Conservation (phyloP, 768 basidiomycete genomes). For the Boletellus ananiceps region DNA sequence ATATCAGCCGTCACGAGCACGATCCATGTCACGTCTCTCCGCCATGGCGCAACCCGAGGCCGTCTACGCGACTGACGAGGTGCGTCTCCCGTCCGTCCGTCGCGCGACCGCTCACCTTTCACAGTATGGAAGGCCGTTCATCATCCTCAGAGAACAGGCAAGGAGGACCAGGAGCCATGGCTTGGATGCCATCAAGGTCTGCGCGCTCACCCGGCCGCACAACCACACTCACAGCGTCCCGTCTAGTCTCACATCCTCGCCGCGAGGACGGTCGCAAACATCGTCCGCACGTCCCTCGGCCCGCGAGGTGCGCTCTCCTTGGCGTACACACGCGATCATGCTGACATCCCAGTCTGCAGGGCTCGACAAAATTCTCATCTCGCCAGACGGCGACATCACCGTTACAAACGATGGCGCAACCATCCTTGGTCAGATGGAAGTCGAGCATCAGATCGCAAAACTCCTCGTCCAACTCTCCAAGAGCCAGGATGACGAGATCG, state of each 20-base stretch:
- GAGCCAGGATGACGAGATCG: conserved; percentile 99
- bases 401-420: conserved; percentile 99
- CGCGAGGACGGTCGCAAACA: conserved; percentile 89
- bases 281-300: conserved; percentile 91
- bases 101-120: conserved; percentile 5
- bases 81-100: conserved; percentile 22
- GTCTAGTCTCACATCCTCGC: conserved; percentile 90
- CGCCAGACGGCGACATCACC: conserved; percentile 97
- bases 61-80: conserved; percentile 85
- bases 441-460: conserved; percentile 98
- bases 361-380: conserved; percentile 91
- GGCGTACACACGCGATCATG: conserved; percentile 7
- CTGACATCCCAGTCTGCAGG: conserved; percentile 43
- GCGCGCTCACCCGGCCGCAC: conserved; percentile 8
- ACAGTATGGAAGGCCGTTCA: conserved; percentile 94
- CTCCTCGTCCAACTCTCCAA: conserved; percentile 94
- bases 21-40: conserved; percentile 25
- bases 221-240: conserved; percentile 7
- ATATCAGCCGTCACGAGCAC: conserved; percentile 25
- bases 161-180: conserved; percentile 92
- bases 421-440: conserved; percentile 97
- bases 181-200: conserved; percentile 90
- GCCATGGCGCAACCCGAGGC: conserved; percentile 50
- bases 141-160: conserved; percentile 90
- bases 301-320: conserved; percentile 67